phyloP scores from a whole-genome alignment of 768 basidiomycete species.

The Tephrocybe sp. region DNA sequence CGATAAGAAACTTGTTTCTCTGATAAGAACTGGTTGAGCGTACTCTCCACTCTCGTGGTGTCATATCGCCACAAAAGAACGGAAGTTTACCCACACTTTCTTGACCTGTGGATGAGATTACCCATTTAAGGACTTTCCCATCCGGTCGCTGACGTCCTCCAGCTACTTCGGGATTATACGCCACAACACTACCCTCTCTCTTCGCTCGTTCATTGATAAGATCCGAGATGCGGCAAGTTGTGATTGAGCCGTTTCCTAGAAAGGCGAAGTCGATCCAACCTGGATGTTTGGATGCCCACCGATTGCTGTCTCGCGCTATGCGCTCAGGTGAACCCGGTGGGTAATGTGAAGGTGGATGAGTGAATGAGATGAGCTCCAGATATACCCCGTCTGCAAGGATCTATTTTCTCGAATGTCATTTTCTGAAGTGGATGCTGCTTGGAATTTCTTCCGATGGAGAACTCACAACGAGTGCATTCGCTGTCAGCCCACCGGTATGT shows the following conservation, averaged over 20 bases:
- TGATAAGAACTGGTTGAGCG: constrained; percentile 17
- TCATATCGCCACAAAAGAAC: constrained; percentile 76
- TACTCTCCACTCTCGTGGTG: constrained; percentile 57
- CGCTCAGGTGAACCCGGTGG: constrained; percentile 47
- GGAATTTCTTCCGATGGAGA: not conserved
- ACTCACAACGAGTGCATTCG: constrained; percentile 62
- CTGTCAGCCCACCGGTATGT: constrained; percentile 61
- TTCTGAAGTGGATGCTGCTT: not conserved
- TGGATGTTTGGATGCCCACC: constrained; percentile 50
- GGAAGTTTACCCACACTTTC: constrained; percentile 39
- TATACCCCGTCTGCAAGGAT: constrained; percentile 57
- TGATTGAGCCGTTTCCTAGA: constrained; percentile 46
- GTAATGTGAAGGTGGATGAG: constrained; percentile 49
- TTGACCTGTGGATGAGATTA: constrained; percentile 41
- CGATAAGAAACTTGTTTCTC: not conserved
- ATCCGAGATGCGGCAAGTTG: constrained; percentile 37
- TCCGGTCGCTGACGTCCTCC: constrained; percentile 59
- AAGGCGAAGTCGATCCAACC: constrained; percentile 73
- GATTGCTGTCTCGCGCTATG: constrained; percentile 38
- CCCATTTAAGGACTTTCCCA: constrained; percentile 56
- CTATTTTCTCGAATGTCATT: constrained; percentile 23
- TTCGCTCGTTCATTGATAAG: constrained; percentile 53
- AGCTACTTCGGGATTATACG: constrained; percentile 41
- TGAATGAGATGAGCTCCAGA: constrained; percentile 70
- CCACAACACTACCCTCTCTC: constrained; percentile 31